Base-by-base conservation (phyloP, 306 rosid genomes). In the Rosa rugosa region DNA sequence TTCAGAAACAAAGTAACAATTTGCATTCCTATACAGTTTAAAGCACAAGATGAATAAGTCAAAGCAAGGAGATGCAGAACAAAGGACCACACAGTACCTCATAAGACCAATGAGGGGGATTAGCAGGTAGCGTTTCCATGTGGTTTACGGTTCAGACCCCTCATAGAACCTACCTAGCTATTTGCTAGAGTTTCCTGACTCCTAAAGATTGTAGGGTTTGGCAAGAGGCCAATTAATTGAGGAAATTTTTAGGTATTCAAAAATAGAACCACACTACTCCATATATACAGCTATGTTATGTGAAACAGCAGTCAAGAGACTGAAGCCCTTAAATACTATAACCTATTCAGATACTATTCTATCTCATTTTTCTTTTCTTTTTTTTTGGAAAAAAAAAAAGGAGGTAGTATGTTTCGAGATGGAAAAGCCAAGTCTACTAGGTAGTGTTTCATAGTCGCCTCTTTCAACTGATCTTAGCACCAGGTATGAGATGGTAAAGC, bases 401-500 rank as follows among this genome's bases (percentile, higher is more conserved):
- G 20, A 12, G 68, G 68, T 25, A 41, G 6, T 31, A 31, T 31
- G 41, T 63, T 63, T 16, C 42, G 4, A 11, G 68, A 57, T n/a
- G 63, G 63, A 34, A 63, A 63, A 64, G 69, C 45, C n/a, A 31
- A 17, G 18, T 31, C 22, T 31, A 64, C 66, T 27, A 63, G 42
- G 69, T 34, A 63, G 44, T 64, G 22, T 16, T 64, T 34, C 38
- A 23, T 6, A 22, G 54, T 31, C 7, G 14, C 44, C 54, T 22
- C 18, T 56, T 56, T 57, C 49, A 69, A 25, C 31, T 17, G 60
- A 53, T 18, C 10, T 17, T 5, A 45, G 59, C 23, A 41, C 51
- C 70, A 47, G 27, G 46, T 8, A 12, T 13, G 16, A 76, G 69
- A 70, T 63, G 53, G 71, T 75, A 59, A 42, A 13, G 78, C 67